These are phyloP conservation scores for Myxozyma geophila DNA, from an alignment of 805 yeast genomes.

Conservation along the genomic window DNA sequence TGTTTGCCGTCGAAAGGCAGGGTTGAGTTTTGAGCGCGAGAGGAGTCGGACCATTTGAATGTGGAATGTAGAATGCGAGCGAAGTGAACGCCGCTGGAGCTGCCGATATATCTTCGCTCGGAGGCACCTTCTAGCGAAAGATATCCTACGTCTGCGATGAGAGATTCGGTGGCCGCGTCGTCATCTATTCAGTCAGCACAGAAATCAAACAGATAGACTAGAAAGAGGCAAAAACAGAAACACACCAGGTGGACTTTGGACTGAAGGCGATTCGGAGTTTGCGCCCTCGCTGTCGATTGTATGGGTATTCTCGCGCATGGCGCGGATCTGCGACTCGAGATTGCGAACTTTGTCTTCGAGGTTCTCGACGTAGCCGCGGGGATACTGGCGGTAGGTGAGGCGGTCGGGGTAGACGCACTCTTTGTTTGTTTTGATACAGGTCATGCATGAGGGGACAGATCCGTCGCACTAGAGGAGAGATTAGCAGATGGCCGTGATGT, in stretches of 20 bases:
- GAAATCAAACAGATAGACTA: neutral
- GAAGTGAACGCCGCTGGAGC: constrained; percentile 26
- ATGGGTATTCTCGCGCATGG: constrained; percentile 55
- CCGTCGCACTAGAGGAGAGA: constrained; percentile 23
- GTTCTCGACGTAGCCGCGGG: constrained; percentile 28
- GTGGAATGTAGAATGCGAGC: constrained; percentile 25
- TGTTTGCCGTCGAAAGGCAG: constrained; percentile 11
- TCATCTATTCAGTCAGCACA: constrained; percentile 1
- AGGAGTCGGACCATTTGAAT: constrained; percentile 18
- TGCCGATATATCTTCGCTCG: constrained; percentile 26
- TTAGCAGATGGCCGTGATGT: neutral
- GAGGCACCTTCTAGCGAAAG: constrained; percentile 22
- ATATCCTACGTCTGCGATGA: constrained; percentile 21
- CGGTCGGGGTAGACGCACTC: constrained; percentile 26
- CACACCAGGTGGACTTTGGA: constrained; percentile 8
- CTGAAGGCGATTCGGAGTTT: constrained; percentile 11
- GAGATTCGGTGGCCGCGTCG: constrained; percentile 17
- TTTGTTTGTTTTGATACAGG: constrained; percentile 23
- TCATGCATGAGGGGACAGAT: constrained; percentile 19
- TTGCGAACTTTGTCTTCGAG: constrained; percentile 70
- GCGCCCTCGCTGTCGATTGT: constrained; percentile 5
- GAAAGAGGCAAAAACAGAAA: neutral
- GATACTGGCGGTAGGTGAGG: constrained; percentile 21
- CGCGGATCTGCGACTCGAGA: constrained; percentile 76
- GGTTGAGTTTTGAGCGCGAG: constrained; percentile 16